A percentile compares a stretch with the other conserved stretches of the same genome.
phyloP scores from a whole-genome alignment of 129 eudicot genomes.

The Oenanthe sinensis region DNA sequence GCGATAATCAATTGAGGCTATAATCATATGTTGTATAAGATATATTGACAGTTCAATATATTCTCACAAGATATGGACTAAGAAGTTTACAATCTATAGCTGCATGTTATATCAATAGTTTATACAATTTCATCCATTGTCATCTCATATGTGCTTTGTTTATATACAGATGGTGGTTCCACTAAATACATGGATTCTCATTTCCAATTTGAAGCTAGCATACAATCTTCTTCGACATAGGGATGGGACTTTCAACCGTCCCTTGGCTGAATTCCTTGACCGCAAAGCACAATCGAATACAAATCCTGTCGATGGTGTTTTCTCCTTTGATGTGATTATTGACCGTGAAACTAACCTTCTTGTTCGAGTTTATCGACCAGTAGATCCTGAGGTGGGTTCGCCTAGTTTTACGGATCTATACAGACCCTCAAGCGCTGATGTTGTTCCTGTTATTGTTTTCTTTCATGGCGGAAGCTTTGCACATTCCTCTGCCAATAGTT shows the following conservation, averaged over 20 bases:
- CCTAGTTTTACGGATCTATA: constrained; percentile 25
- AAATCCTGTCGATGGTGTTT: constrained; percentile 63
- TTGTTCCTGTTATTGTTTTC: constrained; percentile 55
- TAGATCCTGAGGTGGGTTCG: constrained; percentile 14
- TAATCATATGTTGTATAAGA: neutral
- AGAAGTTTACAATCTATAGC: neutral
- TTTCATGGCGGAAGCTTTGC: constrained; percentile 74
- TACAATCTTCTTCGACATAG: constrained; percentile 51
- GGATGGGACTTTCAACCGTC: constrained; percentile 56
- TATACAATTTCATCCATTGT: neutral
- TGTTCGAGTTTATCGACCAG: constrained; percentile 43
- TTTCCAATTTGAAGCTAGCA: constrained; percentile 57
- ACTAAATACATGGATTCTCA: constrained; percentile 60
- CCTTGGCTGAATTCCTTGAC: constrained; percentile 56
- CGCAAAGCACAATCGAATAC: constrained; percentile 63
- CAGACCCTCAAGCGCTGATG: constrained; percentile 32
- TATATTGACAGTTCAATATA: neutral
- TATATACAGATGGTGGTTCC: constrained; percentile 51
- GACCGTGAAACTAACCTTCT: constrained; percentile 42
- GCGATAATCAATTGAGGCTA: neutral
- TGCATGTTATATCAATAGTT: neutral
- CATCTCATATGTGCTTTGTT: neutral
- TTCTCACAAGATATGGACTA: neutral
- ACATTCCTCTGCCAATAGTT: constrained; percentile 58
- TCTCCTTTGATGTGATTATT: constrained; percentile 52